Evolutionary conservation across 139 green algal species (phyloP).

Genomic region (Chlorella vulgaris): DNA sequence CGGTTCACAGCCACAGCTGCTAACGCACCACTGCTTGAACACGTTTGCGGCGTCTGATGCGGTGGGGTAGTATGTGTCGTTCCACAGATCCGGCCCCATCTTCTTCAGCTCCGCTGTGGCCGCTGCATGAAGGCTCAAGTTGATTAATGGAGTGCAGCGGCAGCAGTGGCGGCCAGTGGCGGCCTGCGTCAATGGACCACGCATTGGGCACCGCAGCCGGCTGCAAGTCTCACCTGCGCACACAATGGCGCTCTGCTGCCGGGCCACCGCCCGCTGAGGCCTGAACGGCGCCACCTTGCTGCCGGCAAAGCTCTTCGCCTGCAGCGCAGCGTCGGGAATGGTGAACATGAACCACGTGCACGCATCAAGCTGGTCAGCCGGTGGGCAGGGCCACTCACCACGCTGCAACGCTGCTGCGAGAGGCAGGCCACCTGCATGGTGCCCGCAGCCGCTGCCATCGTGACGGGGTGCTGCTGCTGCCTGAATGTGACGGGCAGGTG

Average conservation of each 20-base stretch:
- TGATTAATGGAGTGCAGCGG: too few species aligned
- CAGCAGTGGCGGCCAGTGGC: background rate
- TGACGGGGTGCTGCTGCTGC: background rate
- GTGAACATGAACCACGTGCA: background rate
- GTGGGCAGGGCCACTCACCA: background rate
- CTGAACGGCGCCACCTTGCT: constrained; percentile 5
- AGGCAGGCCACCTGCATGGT: constrained; percentile 2
- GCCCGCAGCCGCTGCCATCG: background rate
- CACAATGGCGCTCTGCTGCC: constrained; percentile 25
- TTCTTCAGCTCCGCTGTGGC: constrained; percentile 13
- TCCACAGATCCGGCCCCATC: constrained; percentile 77
- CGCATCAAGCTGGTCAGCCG: background rate
- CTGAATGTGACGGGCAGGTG: background rate
- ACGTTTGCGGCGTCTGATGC: constrained; percentile 73
- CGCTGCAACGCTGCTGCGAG: constrained; percentile 22
- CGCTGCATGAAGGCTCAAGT: constrained; percentile 23
- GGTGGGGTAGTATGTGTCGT: constrained; percentile 97
- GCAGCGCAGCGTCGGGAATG: background rate
- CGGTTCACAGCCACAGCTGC: background rate
- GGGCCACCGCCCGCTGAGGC: constrained; percentile 3
- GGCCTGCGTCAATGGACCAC: background rate
- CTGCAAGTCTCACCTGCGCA: constrained; percentile 20
- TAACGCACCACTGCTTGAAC: constrained; percentile 86
- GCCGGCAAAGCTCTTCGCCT: constrained; percentile 29
- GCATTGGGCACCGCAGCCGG: background rate